Base-by-base conservation (phyloP, 306 rosid species). In the Cucurbita maxima region DNA sequence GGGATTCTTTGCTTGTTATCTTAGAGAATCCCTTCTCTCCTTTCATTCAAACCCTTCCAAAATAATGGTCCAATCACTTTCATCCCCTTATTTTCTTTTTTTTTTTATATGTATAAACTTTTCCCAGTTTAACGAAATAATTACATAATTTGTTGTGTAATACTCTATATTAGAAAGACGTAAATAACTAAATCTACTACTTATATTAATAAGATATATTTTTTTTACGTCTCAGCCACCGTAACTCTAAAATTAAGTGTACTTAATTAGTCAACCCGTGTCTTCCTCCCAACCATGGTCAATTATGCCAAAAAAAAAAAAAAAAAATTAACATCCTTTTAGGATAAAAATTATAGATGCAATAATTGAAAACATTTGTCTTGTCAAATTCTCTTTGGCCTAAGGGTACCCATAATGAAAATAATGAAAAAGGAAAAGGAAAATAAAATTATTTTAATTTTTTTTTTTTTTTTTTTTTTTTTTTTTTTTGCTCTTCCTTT, bases 11-110 rank as follows among this genome's bases (percentile, higher is more conserved):
- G 79, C 93, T 91, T 87, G 79, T 41, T 62, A 84, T 68, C 40
- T 41, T 78, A 73, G 91, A 84, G 89, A 61, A 84, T 84, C 25
- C 48, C 16, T 2, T 63, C 64, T 63, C 64, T 78, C 73, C 79
- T 84, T 78, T 79, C 77, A 80, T 20, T 4, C 16, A 41, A 54
- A 79, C 13, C 2, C 3, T 18, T 41, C 50, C 37, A 43, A 83
- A 81, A 83, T 87, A 84, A 87, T 83, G 85, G 79, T 81, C 87
- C 86, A 91, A 88, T 91, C 87, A 88, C 87, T 87, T 58, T 88
- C 81, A 80, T 76, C 81, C 30, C 8, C 9, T 51, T 41, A 15
- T 60, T 51, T 38, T 63, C 7, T n/a, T n/a, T 22, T 22, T 22
- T 22, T 1, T 22, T 18, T 9, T 8, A 60, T 58, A 25, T 36